Percentiles rank a stretch among this genome's conserved stretches.
Evolutionary conservation across 2,329 filamentous ascomycete species (phyloP).

Genomic region (Verticillium dahliae): DNA sequence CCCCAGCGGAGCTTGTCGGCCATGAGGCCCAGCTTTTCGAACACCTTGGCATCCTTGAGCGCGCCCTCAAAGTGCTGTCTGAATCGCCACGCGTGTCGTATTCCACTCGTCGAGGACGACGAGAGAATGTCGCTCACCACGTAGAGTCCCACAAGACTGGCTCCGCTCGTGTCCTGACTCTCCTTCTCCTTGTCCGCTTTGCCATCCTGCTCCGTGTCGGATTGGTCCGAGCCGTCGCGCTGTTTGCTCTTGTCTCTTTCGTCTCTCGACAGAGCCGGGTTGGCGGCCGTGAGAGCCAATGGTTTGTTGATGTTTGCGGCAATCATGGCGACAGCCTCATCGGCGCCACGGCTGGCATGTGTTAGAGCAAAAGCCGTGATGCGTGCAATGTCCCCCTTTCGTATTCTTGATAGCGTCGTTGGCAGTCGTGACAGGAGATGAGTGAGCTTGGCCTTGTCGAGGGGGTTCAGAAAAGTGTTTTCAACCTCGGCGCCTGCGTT

Average conservation of each 20-base stretch:
- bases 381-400: conserved; percentile 79
- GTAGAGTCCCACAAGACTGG: conserved; percentile 77
- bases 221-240: conserved; percentile 27
- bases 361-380: conserved; percentile 84
- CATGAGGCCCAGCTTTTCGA: conserved; percentile 68
- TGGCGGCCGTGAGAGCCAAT: conserved; percentile 65
- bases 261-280: conserved; percentile 22
- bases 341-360: conserved; percentile 76
- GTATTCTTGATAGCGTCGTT: conserved; percentile 63
- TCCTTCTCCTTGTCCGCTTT: conserved; percentile 37
- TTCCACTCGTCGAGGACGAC: conserved; percentile 66
- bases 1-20: conserved; percentile 73
- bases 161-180: conserved; percentile 57
- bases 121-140: conserved; percentile 72
- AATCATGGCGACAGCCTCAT: conserved; percentile 88
- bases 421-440: conserved; percentile 81
- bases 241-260: conserved; percentile 18
- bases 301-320: conserved; percentile 76
- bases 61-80: conserved; percentile 71
- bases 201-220: conserved; percentile 28
- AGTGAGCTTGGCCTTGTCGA: conserved; percentile 77
- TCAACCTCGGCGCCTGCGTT: conserved; percentile 37
- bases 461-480: conserved; percentile 67
- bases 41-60: conserved; percentile 61
- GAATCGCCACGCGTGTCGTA: conserved; percentile 83